phyloP scores from a whole-genome alignment of 257 asterid genomes.

The Przewalskia tangutica region DNA sequence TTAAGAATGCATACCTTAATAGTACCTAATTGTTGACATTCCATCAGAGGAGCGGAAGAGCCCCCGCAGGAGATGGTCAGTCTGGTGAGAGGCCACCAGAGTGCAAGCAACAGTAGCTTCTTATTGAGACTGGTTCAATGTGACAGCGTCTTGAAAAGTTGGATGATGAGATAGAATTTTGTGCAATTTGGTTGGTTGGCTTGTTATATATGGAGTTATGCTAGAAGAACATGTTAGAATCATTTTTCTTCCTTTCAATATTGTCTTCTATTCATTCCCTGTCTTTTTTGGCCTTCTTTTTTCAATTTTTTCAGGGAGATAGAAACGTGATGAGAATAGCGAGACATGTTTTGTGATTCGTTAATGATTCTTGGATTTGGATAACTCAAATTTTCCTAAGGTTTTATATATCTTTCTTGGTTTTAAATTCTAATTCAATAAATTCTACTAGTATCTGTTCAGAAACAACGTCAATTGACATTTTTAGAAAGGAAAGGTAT shows the following conservation, averaged over 20 bases:
- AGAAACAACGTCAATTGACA: background rate
- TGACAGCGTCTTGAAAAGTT: background rate
- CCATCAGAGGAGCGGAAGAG: conserved; percentile 47
- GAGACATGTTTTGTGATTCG: background rate
- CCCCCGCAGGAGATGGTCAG: conserved; percentile 42
- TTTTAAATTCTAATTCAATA: background rate
- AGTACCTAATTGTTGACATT: background rate
- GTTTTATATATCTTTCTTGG: background rate
- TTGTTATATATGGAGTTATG: background rate
- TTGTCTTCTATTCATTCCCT: background rate
- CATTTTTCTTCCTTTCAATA: background rate
- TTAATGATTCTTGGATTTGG: background rate
- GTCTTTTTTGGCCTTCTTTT: background rate
- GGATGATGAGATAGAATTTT: background rate
- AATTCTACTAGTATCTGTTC: background rate
- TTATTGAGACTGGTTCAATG: background rate
- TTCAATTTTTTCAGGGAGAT: background rate
- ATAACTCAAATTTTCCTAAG: background rate
- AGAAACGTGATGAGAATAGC: background rate
- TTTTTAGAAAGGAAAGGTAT: background rate
- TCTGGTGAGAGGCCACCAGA: conserved; percentile 79
- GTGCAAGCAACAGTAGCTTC: conserved; percentile 68
- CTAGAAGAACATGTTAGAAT: background rate
- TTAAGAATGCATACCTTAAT: too few species aligned
- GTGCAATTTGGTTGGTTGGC: background rate